Evolutionary conservation across 306 rosid genomes (phyloP).

Genomic region (Heteromeles arbutifolia): DNA sequence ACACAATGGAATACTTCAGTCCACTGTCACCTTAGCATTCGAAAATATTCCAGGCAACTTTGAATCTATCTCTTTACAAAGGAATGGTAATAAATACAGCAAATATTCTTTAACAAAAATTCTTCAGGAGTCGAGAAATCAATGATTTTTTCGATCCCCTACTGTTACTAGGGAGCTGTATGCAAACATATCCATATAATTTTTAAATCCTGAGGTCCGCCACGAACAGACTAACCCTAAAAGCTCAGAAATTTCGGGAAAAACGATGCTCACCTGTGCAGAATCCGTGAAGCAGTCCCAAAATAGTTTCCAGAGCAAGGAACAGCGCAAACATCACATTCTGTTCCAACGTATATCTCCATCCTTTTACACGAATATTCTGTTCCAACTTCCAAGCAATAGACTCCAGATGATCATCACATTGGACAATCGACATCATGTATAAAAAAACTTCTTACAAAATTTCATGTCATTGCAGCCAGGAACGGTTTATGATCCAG

Average conservation of each 20-base stretch:
- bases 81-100: slow-evolving; percentile 20
- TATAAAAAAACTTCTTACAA: slow-evolving; percentile 27
- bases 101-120: neutral
- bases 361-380: slow-evolving; percentile 6
- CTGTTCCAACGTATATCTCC: neutral
- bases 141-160: neutral
- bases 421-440: slow-evolving; percentile 17
- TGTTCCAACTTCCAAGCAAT: slow-evolving; percentile 4
- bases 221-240: neutral
- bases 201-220: neutral
- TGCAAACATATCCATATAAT: neutral
- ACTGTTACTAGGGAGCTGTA: slow-evolving; percentile 1
- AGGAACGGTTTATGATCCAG: slow-evolving; percentile 18
- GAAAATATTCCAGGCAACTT: neutral
- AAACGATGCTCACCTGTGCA: neutral
- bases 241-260: neutral
- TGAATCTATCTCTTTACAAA: slow-evolving; percentile 20
- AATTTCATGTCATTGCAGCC: slow-evolving; percentile 19
- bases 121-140: slow-evolving; percentile 6
- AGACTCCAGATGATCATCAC: slow-evolving; percentile 24
- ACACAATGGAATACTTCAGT: neutral
- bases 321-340: slow-evolving; percentile 8
- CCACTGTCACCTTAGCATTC: neutral
- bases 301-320: slow-evolving; percentile 9
- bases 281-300: slow-evolving; percentile 20